Conservation (phyloP, 2,329 filamentous ascomycete genomes). For the Ophiocordyceps robertsii region DNA sequence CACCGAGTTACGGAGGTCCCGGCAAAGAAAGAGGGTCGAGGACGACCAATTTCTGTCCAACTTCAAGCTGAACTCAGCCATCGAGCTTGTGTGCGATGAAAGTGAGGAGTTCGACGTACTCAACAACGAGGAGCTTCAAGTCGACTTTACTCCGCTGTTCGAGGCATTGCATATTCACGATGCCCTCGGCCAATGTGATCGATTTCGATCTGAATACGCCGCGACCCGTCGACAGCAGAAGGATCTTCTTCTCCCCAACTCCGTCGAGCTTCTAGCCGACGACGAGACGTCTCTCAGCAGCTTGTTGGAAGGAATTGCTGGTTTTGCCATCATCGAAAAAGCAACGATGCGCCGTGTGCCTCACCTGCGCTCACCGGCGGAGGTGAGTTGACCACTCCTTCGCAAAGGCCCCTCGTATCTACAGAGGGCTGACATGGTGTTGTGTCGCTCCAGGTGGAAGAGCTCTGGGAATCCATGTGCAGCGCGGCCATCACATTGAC, state of each 20-base stretch:
- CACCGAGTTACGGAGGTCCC: constrained; percentile 71
- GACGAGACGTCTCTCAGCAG: constrained; percentile 80
- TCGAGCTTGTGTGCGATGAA: constrained; percentile 91
- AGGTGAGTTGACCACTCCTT: constrained; percentile 41
- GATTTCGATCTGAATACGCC: constrained; percentile 84
- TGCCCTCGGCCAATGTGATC: constrained; percentile 81
- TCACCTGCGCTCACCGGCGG: constrained; percentile 66
- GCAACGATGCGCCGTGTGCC: constrained; percentile 81
- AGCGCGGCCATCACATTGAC: constrained; percentile 74
- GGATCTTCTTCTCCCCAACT: constrained; percentile 68
- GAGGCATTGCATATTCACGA: constrained; percentile 96
- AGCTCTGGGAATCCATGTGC: constrained; percentile 97
- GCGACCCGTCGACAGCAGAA: constrained; percentile 83
- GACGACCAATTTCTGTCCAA: constrained; percentile 60
- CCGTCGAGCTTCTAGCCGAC: constrained; percentile 65
- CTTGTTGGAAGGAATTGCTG: constrained; percentile 82
- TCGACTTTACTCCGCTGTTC: constrained; percentile 88
- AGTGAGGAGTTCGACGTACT: constrained; percentile 90
- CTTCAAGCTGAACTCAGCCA: constrained; percentile 89
- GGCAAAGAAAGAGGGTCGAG: constrained; percentile 73
- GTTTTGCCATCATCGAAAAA: constrained; percentile 92
- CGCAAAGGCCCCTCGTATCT: too few relatives aligned
- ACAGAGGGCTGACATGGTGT: too few relatives aligned
- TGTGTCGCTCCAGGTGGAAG: constrained; percentile 57
- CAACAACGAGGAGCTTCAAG: constrained; percentile 87